These are phyloP conservation scores for Fusarium fracticaudum DNA, from an alignment of 2,329 filamentous ascomycete genomes.

Conservation along the genomic window DNA sequence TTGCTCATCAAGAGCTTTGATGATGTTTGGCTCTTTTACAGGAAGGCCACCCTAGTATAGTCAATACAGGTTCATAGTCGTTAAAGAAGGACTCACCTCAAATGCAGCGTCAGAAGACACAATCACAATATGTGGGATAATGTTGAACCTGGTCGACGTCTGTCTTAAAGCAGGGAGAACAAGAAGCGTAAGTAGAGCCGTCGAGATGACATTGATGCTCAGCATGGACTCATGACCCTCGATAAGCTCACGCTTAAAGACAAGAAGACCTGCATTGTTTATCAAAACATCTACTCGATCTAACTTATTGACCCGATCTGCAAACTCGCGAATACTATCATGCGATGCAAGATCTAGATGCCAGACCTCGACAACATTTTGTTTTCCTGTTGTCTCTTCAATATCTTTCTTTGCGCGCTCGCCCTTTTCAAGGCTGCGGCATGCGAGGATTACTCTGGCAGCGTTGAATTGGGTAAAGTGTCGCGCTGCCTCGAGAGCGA, in stretches of 20 bases:
- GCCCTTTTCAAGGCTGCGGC: slow-evolving; percentile 52
- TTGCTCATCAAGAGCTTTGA: slow-evolving; percentile 46
- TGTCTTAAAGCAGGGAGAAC: slow-evolving; percentile 54
- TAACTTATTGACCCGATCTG: slow-evolving; percentile 41
- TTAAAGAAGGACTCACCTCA: neutral
- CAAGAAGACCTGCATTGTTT: slow-evolving; percentile 50
- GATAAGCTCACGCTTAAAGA: slow-evolving; percentile 27
- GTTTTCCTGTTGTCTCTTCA: slow-evolving; percentile 41
- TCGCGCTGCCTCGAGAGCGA: slow-evolving; percentile 54
- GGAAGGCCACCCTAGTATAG: slow-evolving; percentile 45
- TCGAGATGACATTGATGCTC: slow-evolving; percentile 59
- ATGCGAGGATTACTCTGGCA: slow-evolving; percentile 54
- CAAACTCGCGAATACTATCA: slow-evolving; percentile 51
- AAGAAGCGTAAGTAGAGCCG: slow-evolving; percentile 55
- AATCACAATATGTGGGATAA: slow-evolving; percentile 49
- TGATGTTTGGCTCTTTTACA: slow-evolving; percentile 46
- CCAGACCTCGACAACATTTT: slow-evolving; percentile 54
- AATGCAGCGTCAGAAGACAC: slow-evolving; percentile 51
- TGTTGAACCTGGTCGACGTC: slow-evolving; percentile 47
- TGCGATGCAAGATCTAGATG: slow-evolving; percentile 54
- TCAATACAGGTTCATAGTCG: neutral
- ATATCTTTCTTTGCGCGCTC: slow-evolving; percentile 52
- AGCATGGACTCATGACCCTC: slow-evolving; percentile 56
- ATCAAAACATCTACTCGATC: slow-evolving; percentile 55
- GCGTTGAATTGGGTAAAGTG: slow-evolving; percentile 54